These are phyloP conservation scores for Trichosanthes truncata DNA, from an alignment of 306 rosid genomes.

Conservation along the genomic window DNA sequence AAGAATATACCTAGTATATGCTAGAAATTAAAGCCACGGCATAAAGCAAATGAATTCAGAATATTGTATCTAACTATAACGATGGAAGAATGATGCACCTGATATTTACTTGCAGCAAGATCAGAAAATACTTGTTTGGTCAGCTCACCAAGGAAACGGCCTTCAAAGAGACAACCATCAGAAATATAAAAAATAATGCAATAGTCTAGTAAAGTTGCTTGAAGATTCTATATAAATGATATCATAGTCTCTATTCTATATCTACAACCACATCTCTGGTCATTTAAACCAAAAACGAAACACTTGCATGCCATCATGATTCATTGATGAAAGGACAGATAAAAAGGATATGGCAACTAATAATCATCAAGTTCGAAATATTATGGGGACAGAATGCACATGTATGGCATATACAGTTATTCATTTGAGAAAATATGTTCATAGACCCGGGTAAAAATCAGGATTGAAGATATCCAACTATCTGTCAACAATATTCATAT, in stretches of 20 bases:
- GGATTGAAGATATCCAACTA: not conserved
- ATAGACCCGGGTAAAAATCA: not conserved
- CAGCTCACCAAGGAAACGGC: slow-evolving; percentile 94
- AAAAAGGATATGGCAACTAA: not conserved
- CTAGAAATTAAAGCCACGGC: not conserved
- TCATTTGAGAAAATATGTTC: not conserved
- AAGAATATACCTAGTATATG: not conserved
- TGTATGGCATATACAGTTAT: not conserved
- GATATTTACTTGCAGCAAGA: slow-evolving; percentile 91
- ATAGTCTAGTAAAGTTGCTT: not conserved
- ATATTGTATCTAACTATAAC: slow-evolving; percentile 1
- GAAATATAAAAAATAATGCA: not conserved
- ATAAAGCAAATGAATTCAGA: not conserved
- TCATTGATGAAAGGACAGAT: not conserved
- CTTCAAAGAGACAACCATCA: slow-evolving; percentile 23
- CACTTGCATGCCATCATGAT: not conserved
- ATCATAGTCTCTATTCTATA: not conserved
- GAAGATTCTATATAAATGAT: not conserved
- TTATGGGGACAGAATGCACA: not conserved
- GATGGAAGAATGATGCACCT: slow-evolving; percentile 38
- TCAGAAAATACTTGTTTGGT: slow-evolving; percentile 90
- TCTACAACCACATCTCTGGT: not conserved
- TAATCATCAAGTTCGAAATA: not conserved
- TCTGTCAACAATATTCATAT: not conserved
- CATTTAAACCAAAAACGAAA: not conserved